Conservation (phyloP, 768 basidiomycete genomes). For the Pleurotus citrinopileatus region DNA sequence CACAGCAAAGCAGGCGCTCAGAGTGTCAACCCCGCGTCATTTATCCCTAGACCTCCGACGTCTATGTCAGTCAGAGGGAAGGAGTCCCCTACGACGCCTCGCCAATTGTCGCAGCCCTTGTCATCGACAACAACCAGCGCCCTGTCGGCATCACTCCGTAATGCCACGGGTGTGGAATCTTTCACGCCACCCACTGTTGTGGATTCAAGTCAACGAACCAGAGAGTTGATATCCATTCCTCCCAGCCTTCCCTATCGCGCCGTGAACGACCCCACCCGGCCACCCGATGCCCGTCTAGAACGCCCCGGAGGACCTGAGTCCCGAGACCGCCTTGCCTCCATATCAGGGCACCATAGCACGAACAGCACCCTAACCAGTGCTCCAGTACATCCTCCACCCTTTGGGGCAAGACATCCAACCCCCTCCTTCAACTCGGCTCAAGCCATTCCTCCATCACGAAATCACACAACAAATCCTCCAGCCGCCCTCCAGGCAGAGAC, state of each 20-base stretch:
- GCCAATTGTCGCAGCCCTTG: neutral
- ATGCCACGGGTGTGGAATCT: neutral
- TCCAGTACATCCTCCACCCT: neutral
- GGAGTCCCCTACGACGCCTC: neutral
- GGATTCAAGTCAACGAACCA: neutral
- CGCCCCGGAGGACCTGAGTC: neutral
- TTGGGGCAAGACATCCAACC: neutral
- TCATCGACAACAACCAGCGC: neutral
- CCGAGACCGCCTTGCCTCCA: neutral
- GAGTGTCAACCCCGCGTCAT: neutral
- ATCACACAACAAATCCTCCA: neutral
- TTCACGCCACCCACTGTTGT: neutral
- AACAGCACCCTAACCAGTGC: neutral
- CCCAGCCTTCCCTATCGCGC: neutral
- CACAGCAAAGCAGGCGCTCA: neutral
- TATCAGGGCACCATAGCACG: neutral
- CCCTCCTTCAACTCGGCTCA: neutral
- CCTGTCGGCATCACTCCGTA: neutral
- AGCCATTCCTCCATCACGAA: neutral
- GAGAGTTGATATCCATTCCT: neutral
- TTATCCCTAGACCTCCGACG: neutral
- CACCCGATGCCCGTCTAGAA: neutral
- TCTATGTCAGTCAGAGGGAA: neutral
- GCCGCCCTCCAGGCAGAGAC: neutral
- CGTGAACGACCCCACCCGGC: neutral